These are phyloP conservation scores for Tremella yokohamensis DNA, from an alignment of 768 basidiomycete species.

Conservation along the genomic window DNA sequence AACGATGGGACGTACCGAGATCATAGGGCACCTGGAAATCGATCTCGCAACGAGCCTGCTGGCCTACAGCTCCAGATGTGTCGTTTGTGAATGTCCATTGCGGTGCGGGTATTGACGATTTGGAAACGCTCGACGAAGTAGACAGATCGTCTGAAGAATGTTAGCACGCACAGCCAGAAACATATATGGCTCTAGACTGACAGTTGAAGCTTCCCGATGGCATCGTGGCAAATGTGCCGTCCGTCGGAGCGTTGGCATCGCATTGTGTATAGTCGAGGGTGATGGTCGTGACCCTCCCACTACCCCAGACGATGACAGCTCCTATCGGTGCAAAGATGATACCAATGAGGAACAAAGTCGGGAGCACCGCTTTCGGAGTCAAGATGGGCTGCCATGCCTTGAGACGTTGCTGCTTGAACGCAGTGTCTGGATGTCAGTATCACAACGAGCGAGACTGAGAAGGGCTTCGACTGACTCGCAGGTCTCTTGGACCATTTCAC, in stretches of 20 bases:
- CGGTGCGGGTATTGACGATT: slow-evolving; percentile 57
- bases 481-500: slow-evolving; percentile 51
- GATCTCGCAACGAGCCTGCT: slow-evolving; percentile 66
- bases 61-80: slow-evolving; percentile 54
- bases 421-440: slow-evolving; percentile 65
- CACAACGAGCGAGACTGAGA: background rate
- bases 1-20: slow-evolving; percentile 52
- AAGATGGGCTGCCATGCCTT: slow-evolving; percentile 99
- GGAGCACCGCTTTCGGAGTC: slow-evolving; percentile 94
- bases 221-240: slow-evolving; percentile 58
- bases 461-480: slow-evolving; percentile 43
- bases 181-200: slow-evolving; percentile 23
- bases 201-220: slow-evolving; percentile 53
- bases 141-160: slow-evolving; percentile 49
- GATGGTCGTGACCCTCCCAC: slow-evolving; percentile 79
- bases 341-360: slow-evolving; percentile 91
- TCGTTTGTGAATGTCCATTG: slow-evolving; percentile 67
- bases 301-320: slow-evolving; percentile 89
- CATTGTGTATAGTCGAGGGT: slow-evolving; percentile 93
- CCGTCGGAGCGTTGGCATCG: slow-evolving; percentile 61
- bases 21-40: slow-evolving; percentile 78
- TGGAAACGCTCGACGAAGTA: slow-evolving; percentile 49
- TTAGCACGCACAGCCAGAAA: background rate
- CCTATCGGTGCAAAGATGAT: slow-evolving; percentile 95
- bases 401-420: slow-evolving; percentile 97